phyloP scores from a whole-genome alignment of 2,329 filamentous ascomycete genomes.

The Fusarium nematophilum region DNA sequence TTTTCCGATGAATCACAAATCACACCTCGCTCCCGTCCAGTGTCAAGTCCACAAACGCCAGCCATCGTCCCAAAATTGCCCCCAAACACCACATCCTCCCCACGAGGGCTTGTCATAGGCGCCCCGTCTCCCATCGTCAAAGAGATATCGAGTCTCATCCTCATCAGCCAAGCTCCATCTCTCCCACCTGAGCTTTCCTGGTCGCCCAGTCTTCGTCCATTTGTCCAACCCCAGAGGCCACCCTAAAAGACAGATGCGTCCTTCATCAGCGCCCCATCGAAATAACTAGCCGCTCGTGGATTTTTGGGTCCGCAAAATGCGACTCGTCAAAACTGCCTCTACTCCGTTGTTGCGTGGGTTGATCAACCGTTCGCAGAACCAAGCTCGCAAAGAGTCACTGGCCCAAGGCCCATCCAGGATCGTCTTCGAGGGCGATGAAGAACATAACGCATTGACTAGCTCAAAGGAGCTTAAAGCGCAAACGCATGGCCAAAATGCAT shows the following conservation, averaged over 20 bases:
- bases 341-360: too few species aligned
- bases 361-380: too few species aligned
- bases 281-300: too few species aligned
- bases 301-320: too few species aligned
- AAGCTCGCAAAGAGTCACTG: too few species aligned
- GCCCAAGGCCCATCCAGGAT: too few species aligned
- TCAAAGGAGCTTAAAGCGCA: slow-evolving; percentile 10
- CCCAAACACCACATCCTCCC: slow-evolving; percentile 16
- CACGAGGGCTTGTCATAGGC: slow-evolving; percentile 1
- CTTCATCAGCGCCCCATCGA: too few species aligned
- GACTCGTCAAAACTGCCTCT: too few species aligned
- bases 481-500: slow-evolving; percentile 8
- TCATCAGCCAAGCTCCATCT: not conserved
- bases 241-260: too few species aligned
- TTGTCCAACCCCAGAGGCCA: too few species aligned
- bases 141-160: not conserved
- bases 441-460: not conserved
- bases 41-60: slow-evolving; percentile 35
- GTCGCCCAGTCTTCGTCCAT: not conserved
- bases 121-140: slow-evolving; percentile 10
- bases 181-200: not conserved
- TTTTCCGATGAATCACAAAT: slow-evolving; percentile 25
- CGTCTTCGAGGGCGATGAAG: not conserved
- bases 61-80: slow-evolving; percentile 33
- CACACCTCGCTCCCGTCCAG: slow-evolving; percentile 33